Conservation (phyloP, 192 early-diverging fungal genomes). For the Diversispora epigaea region DNA sequence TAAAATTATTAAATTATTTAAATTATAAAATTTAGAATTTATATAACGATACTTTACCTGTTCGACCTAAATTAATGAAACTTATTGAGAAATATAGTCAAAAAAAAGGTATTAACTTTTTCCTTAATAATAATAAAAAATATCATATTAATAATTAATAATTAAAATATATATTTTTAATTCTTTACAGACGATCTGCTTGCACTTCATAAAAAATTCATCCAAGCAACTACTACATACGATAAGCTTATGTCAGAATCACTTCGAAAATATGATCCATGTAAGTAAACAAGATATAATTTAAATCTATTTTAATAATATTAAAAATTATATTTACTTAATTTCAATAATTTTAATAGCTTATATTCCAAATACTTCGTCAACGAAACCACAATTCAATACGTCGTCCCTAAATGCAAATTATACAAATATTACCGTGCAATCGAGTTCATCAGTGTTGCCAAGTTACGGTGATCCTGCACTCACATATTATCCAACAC, state of each 20-base stretch:
- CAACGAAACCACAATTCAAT: no score
- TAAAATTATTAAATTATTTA: neutral
- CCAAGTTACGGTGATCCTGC: no score
- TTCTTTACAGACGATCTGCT: constrained; percentile 66
- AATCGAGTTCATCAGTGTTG: no score
- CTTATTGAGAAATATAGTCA: constrained; percentile 79
- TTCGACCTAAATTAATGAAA: constrained; percentile 83
- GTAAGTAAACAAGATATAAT: constrained; percentile 33
- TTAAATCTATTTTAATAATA: constrained; percentile 21
- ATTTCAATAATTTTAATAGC: no score
- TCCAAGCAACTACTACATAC: constrained; percentile 68
- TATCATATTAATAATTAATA: neutral
- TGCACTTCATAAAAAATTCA: constrained; percentile 70
- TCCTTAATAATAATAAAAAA: neutral
- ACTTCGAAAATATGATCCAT: constrained; percentile 53
- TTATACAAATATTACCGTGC: no score
- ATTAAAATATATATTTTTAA: constrained; percentile 3
- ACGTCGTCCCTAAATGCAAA: no score
- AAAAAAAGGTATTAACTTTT: constrained; percentile 68
- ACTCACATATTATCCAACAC: no score
- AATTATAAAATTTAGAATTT: constrained; percentile 38
- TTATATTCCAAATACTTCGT: no score
- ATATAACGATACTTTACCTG: constrained; percentile 76
- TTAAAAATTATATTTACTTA: neutral
- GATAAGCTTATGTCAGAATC: constrained; percentile 69